Evolutionary conservation across 192 early-diverging fungal species (phyloP).

Genomic region (Chytriomyces sp.): DNA sequence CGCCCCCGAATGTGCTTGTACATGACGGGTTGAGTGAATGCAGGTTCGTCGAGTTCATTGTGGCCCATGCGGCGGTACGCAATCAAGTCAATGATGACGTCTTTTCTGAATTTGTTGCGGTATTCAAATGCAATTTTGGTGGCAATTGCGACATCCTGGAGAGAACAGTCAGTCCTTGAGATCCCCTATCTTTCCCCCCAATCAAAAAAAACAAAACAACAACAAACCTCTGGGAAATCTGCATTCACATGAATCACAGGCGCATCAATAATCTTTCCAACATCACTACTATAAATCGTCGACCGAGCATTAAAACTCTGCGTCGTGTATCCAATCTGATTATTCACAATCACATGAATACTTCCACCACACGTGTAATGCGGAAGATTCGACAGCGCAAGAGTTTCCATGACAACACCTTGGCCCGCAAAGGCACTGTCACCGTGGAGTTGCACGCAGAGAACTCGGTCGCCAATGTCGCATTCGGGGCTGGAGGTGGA

Average conservation of each 20-base stretch:
- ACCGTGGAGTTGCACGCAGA: constrained; percentile 95
- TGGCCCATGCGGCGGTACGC: constrained; percentile 97
- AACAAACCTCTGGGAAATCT: constrained; percentile 75
- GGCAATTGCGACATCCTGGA: constrained; percentile 83
- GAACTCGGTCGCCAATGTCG: constrained; percentile 87
- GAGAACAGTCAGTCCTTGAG: too few relatives aligned
- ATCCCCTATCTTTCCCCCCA: too few relatives aligned
- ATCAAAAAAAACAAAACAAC: not conserved
- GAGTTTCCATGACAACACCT: constrained; percentile 95
- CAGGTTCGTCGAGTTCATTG: constrained; percentile 97
- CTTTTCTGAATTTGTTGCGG: constrained; percentile 91
- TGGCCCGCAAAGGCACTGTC: constrained; percentile 76
- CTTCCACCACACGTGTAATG: constrained; percentile 95
- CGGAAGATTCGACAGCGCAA: constrained; percentile 92
- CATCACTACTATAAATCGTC: constrained; percentile 88
- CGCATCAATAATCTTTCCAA: constrained; percentile 95
- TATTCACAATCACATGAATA: constrained; percentile 96
- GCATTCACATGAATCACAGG: constrained; percentile 97
- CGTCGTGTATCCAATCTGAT: constrained; percentile 96
- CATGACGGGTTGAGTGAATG: constrained; percentile 96
- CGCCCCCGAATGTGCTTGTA: constrained; percentile 90
- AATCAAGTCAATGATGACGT: constrained; percentile 93
- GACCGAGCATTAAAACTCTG: constrained; percentile 93
- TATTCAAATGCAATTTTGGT: constrained; percentile 86
- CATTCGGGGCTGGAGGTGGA: constrained; percentile 54